Evolutionary conservation across 2,329 filamentous ascomycete species (phyloP).

Genomic region (Tolypocladium tropicale): DNA sequence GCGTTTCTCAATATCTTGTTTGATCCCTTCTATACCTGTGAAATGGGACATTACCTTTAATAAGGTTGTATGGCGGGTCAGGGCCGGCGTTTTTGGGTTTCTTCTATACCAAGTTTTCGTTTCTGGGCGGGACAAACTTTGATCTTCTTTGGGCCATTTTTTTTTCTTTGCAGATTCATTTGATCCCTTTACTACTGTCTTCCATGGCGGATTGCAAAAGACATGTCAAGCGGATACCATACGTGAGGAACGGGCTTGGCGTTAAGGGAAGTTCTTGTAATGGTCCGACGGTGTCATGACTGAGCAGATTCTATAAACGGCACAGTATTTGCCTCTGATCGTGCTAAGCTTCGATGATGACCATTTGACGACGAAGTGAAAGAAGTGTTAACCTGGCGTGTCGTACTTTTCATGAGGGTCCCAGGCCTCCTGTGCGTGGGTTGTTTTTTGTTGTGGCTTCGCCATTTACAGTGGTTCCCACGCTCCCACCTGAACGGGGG

Average conservation of each 20-base stretch:
- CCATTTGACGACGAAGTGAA: neutral
- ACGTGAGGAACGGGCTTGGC: neutral
- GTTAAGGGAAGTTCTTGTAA: neutral
- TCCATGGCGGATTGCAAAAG: neutral
- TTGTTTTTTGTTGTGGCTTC: neutral
- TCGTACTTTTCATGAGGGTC: neutral
- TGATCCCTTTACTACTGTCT: neutral
- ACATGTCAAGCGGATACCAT: neutral
- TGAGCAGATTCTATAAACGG: neutral
- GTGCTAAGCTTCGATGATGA: neutral
- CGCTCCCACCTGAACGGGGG: conserved; percentile 27
- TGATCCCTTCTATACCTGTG: neutral
- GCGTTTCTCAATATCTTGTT: neutral
- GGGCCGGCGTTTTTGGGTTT: neutral
- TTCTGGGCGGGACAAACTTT: neutral
- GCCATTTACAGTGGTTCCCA: conserved; percentile 25
- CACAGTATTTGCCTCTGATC: neutral
- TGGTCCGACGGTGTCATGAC: neutral
- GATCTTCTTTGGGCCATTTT: neutral
- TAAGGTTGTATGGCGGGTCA: neutral
- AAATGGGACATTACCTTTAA: neutral
- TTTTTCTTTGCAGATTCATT: no score
- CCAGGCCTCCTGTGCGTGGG: neutral
- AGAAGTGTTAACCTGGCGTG: neutral
- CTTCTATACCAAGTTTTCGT: neutral